phyloP scores from a whole-genome alignment of 1,284 basidiomycete genomes.

The Sparassis latifolia region DNA sequence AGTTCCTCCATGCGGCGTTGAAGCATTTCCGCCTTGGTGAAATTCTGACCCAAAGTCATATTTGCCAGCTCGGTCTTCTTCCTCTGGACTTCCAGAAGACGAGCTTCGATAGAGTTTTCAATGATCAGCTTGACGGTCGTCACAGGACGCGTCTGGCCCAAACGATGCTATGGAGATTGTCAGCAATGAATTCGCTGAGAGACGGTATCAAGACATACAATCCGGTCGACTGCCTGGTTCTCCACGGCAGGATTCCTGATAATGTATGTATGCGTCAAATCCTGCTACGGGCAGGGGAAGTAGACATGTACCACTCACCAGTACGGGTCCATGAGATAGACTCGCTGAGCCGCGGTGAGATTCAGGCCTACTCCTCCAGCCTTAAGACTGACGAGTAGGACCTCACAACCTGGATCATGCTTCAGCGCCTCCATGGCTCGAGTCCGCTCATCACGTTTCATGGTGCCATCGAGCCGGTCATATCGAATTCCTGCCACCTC shows the following conservation, averaged over 20 bases:
- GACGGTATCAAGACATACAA: slow-evolving; percentile 40
- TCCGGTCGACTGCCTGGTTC: slow-evolving; percentile 92
- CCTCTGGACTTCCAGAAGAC: slow-evolving; percentile 83
- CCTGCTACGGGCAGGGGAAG: background rate
- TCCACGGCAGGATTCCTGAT: slow-evolving; percentile 93
- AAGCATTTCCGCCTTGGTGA: slow-evolving; percentile 79
- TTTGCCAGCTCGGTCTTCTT: slow-evolving; percentile 93
- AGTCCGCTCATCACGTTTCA: slow-evolving; percentile 91
- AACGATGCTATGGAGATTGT: slow-evolving; percentile 62
- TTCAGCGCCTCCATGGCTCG: slow-evolving; percentile 88
- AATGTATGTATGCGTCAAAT: background rate
- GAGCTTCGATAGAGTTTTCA: slow-evolving; percentile 88
- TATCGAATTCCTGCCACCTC: slow-evolving; percentile 77
- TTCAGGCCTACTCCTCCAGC: slow-evolving; percentile 97
- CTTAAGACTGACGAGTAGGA: slow-evolving; percentile 91
- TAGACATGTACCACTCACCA: slow-evolving; percentile 48
- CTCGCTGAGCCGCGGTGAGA: slow-evolving; percentile 86
- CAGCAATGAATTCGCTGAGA: slow-evolving; percentile 5
- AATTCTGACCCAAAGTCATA: slow-evolving; percentile 77
- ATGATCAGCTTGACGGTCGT: slow-evolving; percentile 91
- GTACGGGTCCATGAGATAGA: slow-evolving; percentile 94
- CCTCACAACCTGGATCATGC: slow-evolving; percentile 78
- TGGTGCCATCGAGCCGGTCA: slow-evolving; percentile 91
- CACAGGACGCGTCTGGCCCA: slow-evolving; percentile 89
- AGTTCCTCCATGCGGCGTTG: slow-evolving; percentile 82